Evolutionary conservation across 192 early-diverging fungal genomes (phyloP), one percentile per base, ranked within the genome.

Genomic region (Gaertneriomyces sp.): DNA sequence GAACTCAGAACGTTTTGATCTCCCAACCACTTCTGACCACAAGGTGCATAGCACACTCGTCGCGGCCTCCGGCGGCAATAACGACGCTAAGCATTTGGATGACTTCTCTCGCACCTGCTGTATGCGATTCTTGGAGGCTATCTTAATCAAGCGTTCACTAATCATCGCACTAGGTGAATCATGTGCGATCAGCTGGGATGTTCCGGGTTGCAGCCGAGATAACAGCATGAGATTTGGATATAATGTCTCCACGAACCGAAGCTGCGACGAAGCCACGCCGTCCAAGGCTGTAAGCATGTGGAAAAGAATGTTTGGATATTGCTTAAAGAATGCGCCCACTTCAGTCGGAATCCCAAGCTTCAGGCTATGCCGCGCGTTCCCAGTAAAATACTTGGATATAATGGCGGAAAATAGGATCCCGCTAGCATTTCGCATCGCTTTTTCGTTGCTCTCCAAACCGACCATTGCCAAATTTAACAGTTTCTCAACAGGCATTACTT

Each of bases 401-500:
- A 56, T 12, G 3, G 20, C 14, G 12, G 54, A 56, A 38, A 56
- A 56, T 6, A 56, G 8, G 38, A 56, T 39, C 16, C 19, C 39
- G 54, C 54, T 56, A 39, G 54, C 54, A 38, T 56, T 56, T 4
- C 54, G 19, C 20, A 56, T 9, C 20, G 14, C 54, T 0, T 56
- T 4, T 39, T 56, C 38, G 17, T 16, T 33, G 54, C 20, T 38
- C 39, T 38, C 20, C 54, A 56, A 39, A 14, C 54, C 54, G 12
- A 12, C 54, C 17, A 56, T 38, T 4, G 12, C 14, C 14, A 56
- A 14, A 38, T 38, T 38, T 14, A 60, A 25, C 38, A 25, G 5
- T n/a, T 60, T 43, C n/a, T 45, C 58, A 14, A 60, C 39, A 14
- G 58, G 58, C n/a, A 60, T 45, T 43, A 6, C 38, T 5, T 40